Base-by-base conservation (phyloP, 2,329 filamentous ascomycete species). In the Paecilomyces niveus region DNA sequence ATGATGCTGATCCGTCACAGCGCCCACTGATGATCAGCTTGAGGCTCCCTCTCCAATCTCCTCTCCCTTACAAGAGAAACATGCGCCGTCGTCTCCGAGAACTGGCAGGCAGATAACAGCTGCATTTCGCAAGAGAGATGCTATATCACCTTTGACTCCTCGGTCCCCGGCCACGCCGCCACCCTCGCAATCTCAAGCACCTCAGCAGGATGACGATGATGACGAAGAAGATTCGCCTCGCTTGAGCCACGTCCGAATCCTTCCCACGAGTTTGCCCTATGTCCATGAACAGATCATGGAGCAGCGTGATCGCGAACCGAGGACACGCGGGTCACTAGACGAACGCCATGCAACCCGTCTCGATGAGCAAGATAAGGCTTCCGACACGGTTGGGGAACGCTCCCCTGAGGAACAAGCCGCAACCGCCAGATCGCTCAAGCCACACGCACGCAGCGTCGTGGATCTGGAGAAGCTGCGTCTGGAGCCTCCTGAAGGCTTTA, bases 241-340 rank as follows among this genome's bases (percentile, higher is more conserved):
- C 60, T 80, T 89, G 54, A 96, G 89, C 74, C 96, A 95, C 64
- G 90, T 99, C 56, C 90, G 90, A 61, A 90, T 99, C 54, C 79
- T 99, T 10, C 92, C 94, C 3, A 96, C 90, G 64, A 97, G 92
- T 74, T 78, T 99, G 51, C 91, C 94, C 6, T 86, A 89, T 32
- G 95, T 96, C 60, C 94, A 99, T 74, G 88, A 88, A 62, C 92
- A 94, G 56, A 94, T 89, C 65, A 93, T 97, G 83, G 88, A 92
- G 70, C 74, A 78, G 60, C 72, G 77, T 7, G 69, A 74, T 9
- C 67, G 67, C 18, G 67, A 70, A 53, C 65, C 66, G 61, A 65
- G 64, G 63, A 67, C 66, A 32, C 69, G 67, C 18, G 65, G 61
- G n/a, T 61, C 63, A 24, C 81, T 83, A 70, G 79, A 82, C 9